Conservation (phyloP, 1,284 basidiomycete genomes). For the Cutaneotrichosporon sp. region DNA sequence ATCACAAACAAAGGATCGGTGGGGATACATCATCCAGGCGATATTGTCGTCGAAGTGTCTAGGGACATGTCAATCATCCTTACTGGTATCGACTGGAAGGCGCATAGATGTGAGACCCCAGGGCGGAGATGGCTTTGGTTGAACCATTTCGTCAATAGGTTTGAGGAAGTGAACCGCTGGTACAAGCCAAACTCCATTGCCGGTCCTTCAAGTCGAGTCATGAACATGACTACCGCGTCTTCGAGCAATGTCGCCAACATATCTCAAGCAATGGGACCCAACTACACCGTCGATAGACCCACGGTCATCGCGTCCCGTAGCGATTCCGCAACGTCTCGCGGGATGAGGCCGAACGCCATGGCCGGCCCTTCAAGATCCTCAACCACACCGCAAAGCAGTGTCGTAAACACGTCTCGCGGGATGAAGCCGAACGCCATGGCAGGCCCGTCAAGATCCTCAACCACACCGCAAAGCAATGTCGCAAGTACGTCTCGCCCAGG, state of each 20-base stretch:
- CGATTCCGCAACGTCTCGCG: too few relatives aligned
- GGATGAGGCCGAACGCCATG: too few relatives aligned
- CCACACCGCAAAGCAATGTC: too few relatives aligned
- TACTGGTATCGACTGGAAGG: neutral
- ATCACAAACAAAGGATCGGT: neutral
- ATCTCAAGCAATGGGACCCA: too few relatives aligned
- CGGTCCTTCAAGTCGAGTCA: neutral
- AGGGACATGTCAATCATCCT: neutral
- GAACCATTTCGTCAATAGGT: neutral
- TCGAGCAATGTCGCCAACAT: neutral
- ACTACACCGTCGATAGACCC: too few relatives aligned
- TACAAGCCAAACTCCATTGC: neutral
- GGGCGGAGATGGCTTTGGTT: neutral
- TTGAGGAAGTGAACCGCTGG: neutral
- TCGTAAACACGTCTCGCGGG: neutral
- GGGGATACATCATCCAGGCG: neutral
- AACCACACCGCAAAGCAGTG: too few relatives aligned
- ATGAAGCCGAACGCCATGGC: too few relatives aligned
- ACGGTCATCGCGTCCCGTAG: too few relatives aligned
- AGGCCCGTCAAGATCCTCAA: too few relatives aligned
- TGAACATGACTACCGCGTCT: too few relatives aligned
- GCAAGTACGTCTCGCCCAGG: neutral
- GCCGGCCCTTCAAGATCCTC: too few relatives aligned
- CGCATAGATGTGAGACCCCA: neutral
- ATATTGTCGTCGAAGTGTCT: neutral